These are phyloP conservation scores for Sporisorium sorghi DNA, from an alignment of 1,284 basidiomycete genomes.

Conservation along the genomic window DNA sequence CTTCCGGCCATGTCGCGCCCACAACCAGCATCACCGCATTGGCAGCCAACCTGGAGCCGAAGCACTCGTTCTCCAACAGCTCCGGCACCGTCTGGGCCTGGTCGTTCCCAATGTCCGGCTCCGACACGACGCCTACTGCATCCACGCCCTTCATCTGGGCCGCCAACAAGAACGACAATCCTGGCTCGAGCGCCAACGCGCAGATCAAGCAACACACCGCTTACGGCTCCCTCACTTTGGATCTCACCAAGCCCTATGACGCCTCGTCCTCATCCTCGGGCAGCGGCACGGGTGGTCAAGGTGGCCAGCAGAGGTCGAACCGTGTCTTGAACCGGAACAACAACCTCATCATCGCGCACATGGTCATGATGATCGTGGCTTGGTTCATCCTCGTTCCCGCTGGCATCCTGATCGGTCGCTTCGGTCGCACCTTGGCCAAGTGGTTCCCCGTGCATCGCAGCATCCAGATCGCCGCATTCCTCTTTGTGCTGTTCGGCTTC, in stretches of 20 bases:
- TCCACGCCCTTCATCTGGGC: constrained; percentile 57
- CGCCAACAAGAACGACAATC: constrained; percentile 42
- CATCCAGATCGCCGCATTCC: constrained; percentile 72
- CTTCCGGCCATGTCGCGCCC: constrained; percentile 72
- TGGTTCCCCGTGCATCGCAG: constrained; percentile 76
- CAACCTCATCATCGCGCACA: constrained; percentile 52
- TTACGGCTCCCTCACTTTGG: constrained; percentile 45
- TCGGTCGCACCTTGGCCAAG: constrained; percentile 73
- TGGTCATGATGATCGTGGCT: constrained; percentile 70
- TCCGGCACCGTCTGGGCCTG: constrained; percentile 48
- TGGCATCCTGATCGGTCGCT: constrained; percentile 75
- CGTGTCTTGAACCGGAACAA: constrained; percentile 37
- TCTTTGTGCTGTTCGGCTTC: constrained; percentile 74
- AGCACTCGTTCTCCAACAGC: constrained; percentile 38
- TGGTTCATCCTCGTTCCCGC: constrained; percentile 76
- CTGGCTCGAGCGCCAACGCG: constrained; percentile 25
- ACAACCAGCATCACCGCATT: constrained; percentile 68
- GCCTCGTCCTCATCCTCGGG: constrained; percentile 14
- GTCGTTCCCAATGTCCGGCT: constrained; percentile 43
- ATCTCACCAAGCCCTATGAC: constrained; percentile 57
- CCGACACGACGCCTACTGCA: constrained; percentile 20
- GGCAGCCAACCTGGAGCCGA: constrained; percentile 30
- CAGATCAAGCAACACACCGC: constrained; percentile 37
- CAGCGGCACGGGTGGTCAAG: constrained; percentile 2
- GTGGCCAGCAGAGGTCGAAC: constrained; percentile 1